Conservation (phyloP, 805 yeast species). For the Nakazawaea anatomiae region DNA sequence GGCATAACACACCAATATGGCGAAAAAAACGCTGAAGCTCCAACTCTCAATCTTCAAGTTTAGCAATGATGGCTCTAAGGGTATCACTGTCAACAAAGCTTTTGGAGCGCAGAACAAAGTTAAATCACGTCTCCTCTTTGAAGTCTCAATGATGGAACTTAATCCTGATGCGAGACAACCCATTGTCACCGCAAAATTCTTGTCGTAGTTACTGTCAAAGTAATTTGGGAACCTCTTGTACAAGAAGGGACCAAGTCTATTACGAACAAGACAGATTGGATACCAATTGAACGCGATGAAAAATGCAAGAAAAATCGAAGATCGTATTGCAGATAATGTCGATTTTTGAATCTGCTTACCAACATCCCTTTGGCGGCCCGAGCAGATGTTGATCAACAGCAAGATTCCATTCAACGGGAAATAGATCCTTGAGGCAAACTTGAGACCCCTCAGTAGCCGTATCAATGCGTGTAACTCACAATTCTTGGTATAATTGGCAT, state of each 20-base stretch:
- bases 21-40: conserved; percentile 29
- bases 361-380: conserved; percentile 12
- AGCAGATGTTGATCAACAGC: conserved; percentile 14
- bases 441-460: conserved; percentile 36
- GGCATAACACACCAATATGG: conserved; percentile 29
- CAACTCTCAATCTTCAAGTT: conserved; percentile 21
- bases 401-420: conserved; percentile 33
- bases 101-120: conserved; percentile 38
- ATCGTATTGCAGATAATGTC: conserved; percentile 25
- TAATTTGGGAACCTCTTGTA: neutral
- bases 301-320: conserved; percentile 36
- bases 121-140: conserved; percentile 38
- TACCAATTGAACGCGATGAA: conserved; percentile 41
- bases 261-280: conserved; percentile 37
- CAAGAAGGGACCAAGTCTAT: conserved; percentile 31
- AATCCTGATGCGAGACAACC: conserved; percentile 38
- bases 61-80: conserved; percentile 2
- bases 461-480: conserved; percentile 43
- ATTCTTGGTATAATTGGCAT: conserved; percentile 29
- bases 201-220: conserved; percentile 25
- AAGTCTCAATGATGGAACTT: conserved; percentile 33
- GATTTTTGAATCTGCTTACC: conserved; percentile 7
- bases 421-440: conserved; percentile 33
- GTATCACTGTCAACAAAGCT: conserved; percentile 8
- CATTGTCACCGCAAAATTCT: conserved; percentile 31